Base-by-base conservation (phyloP, 345 rosid species). In the Rhizophora mangle region DNA sequence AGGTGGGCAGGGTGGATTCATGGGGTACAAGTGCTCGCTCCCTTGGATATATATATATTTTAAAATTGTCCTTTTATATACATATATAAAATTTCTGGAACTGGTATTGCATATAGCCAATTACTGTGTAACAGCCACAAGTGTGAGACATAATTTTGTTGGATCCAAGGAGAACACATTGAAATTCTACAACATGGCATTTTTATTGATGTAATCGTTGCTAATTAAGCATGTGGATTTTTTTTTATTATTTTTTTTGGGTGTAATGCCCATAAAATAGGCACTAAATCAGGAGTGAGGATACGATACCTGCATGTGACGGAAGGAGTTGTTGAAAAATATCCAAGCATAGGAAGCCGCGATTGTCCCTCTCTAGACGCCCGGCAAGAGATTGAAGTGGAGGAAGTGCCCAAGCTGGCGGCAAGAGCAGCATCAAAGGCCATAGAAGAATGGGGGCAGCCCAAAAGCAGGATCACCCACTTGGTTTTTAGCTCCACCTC, bases 391-490 rank as follows among this genome's bases (percentile, higher is more conserved):
- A n/a, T 53, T 20, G 27, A 21, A 7, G 36, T 31, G 21, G n/a
- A 26, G 16, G 60, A 54, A 21, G 29, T 67, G 21, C 60, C 70
- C 13, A 53, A 30, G 47, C 31, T 67, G 0, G 60, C 49, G 3
- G 16, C 60, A 36, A 15, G 61, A 55, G 70, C 70, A 21, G 70
- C 70, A 3, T 67, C 55, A 16, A 67, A 55, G 27, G 70, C 70
- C 61, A 53, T 67, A 26, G 24, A 54, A 31, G 70, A 52, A 36
- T 67, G 70, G 70, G 60, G 27, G 9, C 70, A 67, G 26, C 70
- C 70, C 9, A 21, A 6, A 34, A 29, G 43, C 15, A 53, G 24
- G 27, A 54, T 67, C 62, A 67, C 60, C 11, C 70, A 67, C 5
- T 29, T 67, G 6, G n/a, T 67, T 2, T 53, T 67, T 27, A 6